Evolutionary conservation across 441 rosid species (phyloP).

Genomic region (Cnidoscolus chayamansa): DNA sequence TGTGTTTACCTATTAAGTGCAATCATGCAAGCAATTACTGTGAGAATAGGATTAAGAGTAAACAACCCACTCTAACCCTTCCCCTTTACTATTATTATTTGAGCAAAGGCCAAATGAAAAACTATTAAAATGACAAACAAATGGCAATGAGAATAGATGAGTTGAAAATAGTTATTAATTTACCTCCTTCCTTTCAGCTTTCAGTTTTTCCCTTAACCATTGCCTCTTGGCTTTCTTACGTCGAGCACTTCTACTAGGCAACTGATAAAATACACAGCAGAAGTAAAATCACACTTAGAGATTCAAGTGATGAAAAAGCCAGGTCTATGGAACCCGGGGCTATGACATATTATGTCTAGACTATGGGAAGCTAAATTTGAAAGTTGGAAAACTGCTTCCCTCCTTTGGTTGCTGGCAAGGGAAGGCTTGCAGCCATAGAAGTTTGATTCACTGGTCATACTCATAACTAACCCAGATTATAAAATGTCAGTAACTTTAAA

Average conservation of each 20-base stretch:
- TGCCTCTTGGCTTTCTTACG: constrained; percentile 82
- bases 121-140: background rate
- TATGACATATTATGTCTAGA: background rate
- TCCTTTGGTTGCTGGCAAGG: background rate
- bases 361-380: background rate
- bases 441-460: background rate
- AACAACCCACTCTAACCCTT: background rate
- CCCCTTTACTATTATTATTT: background rate
- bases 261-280: constrained; percentile 37
- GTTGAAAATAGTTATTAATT: background rate
- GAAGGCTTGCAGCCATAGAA: background rate
- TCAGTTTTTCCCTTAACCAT: constrained; percentile 59
- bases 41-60: background rate
- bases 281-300: constrained; percentile 14
- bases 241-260: constrained; percentile 84
- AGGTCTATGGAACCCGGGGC: background rate
- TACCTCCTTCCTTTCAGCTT: constrained; percentile 67
- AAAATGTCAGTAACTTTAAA: background rate
- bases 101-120: background rate
- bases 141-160: background rate
- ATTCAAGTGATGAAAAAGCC: constrained; percentile 1
- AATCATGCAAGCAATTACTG: background rate
- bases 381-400: constrained; percentile 1
- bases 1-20: background rate
- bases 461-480: background rate